Evolutionary conservation across 176 grass and related monocot genomes (phyloP).

Genomic region (Eragrostis nindensis): DNA sequence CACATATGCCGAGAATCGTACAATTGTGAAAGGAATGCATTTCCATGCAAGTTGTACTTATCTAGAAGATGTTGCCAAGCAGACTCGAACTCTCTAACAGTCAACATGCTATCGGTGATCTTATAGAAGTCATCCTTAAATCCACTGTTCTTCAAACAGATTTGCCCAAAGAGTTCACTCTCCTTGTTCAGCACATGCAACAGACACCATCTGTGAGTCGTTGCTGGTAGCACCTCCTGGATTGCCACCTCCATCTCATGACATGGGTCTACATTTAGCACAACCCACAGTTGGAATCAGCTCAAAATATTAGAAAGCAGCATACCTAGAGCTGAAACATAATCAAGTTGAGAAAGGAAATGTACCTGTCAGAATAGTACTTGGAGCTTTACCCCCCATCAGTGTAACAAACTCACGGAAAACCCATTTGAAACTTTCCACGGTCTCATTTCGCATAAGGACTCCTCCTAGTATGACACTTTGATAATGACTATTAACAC

Average conservation of each 20-base stretch:
- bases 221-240: slow-evolving; percentile 26
- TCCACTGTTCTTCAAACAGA: slow-evolving; percentile 12
- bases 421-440: slow-evolving; percentile 21
- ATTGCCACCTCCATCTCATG: slow-evolving; percentile 6
- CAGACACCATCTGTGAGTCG: slow-evolving; percentile 18
- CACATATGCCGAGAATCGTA: slow-evolving; percentile 3
- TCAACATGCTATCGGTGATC: slow-evolving; percentile 29
- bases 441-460: background rate
- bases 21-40: slow-evolving; percentile 24
- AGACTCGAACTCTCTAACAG: slow-evolving; percentile 9
- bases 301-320: background rate
- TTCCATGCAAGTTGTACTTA: slow-evolving; percentile 12
- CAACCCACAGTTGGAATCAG: background rate
- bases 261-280: background rate
- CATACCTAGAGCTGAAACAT: background rate
- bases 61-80: slow-evolving; percentile 24
- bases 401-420: slow-evolving; percentile 4
- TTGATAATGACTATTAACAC: slow-evolving; percentile 16
- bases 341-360: background rate
- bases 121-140: slow-evolving; percentile 12
- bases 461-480: slow-evolving; percentile 17
- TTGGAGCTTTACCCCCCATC: background rate
- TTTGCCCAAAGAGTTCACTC: slow-evolving; percentile 3
- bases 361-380: slow-evolving; percentile 23
- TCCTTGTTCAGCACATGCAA: slow-evolving; percentile 9